phyloP scores from a whole-genome alignment of 371 early-diverging fungal genomes.

The Homolaphlyctis polyrhiza region DNA sequence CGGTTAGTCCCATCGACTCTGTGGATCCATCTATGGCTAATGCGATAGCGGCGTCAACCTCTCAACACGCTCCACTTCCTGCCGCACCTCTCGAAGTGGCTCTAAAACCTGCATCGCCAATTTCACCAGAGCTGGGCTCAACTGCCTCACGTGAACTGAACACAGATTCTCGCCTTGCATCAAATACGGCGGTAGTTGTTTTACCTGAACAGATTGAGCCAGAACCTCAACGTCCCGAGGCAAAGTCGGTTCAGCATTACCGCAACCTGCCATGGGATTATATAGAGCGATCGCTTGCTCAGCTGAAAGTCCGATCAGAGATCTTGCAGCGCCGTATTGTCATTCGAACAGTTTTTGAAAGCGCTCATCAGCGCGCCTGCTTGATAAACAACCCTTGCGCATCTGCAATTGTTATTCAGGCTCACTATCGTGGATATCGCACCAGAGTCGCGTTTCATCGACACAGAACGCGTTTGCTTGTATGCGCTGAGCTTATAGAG shows the following conservation, averaged over 20 bases:
- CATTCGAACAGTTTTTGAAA: neutral
- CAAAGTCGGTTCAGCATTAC: neutral
- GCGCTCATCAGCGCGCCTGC: neutral
- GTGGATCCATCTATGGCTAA: too few species aligned
- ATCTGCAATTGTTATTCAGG: constrained; percentile 10
- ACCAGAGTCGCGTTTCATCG: constrained; percentile 6
- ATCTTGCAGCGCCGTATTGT: neutral
- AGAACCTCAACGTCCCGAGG: neutral
- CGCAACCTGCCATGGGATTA: neutral
- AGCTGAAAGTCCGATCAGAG: neutral
- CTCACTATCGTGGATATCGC: constrained; percentile 12
- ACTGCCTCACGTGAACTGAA: too few species aligned
- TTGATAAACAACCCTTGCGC: neutral
- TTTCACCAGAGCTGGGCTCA: too few species aligned
- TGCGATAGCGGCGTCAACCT: too few species aligned
- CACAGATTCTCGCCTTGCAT: too few species aligned
- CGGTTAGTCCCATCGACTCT: too few species aligned
- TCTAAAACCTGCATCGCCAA: too few species aligned
- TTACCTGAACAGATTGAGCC: neutral
- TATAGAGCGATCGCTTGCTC: neutral
- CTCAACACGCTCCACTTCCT: too few species aligned
- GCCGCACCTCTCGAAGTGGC: too few species aligned
- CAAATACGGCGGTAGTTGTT: neutral
- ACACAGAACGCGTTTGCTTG: constrained; percentile 9
- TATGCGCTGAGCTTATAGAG: constrained; percentile 17